These are phyloP conservation scores for Alternaria tenuissima DNA, from an alignment of 2,329 filamentous ascomycete species.

Conservation along the genomic window DNA sequence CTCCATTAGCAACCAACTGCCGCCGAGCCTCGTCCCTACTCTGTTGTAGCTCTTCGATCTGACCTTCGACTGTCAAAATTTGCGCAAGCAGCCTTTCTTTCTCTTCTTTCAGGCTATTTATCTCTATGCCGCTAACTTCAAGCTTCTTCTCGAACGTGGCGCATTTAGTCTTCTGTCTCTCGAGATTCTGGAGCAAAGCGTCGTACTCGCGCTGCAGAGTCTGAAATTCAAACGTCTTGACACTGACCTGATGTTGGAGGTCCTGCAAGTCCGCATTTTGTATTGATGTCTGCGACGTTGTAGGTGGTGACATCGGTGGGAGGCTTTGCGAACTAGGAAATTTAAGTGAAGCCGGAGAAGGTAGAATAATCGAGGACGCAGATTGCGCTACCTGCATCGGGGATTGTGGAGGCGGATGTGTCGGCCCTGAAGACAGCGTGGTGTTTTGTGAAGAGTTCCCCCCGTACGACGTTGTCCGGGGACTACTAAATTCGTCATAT, in stretches of 20 bases:
- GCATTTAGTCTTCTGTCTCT: constrained; percentile 59
- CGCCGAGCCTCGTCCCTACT: constrained; percentile 58
- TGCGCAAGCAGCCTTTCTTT: constrained; percentile 59
- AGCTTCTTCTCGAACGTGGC: constrained; percentile 59
- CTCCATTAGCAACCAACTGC: constrained; percentile 54
- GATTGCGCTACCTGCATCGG: constrained; percentile 38
- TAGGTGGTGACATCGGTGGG: constrained; percentile 38
- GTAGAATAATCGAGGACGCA: constrained; percentile 32
- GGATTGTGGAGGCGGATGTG: constrained; percentile 40
- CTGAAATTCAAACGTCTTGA: constrained; percentile 62
- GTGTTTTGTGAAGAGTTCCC: constrained; percentile 33
- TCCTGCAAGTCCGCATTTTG: constrained; percentile 55
- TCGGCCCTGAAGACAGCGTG: constrained; percentile 57
- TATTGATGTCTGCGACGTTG: constrained; percentile 37
- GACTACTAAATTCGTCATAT: constrained; percentile 22
- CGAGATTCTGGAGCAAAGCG: constrained; percentile 60
- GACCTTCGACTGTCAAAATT: constrained; percentile 57
- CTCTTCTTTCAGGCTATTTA: constrained; percentile 61
- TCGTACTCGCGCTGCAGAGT: constrained; percentile 65
- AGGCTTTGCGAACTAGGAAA: constrained; percentile 30
- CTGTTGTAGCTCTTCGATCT: constrained; percentile 59
- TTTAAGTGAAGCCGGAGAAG: constrained; percentile 44
- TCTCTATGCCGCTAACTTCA: constrained; percentile 49
- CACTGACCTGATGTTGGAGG: constrained; percentile 63
- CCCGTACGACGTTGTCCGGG: constrained; percentile 14